Base-by-base conservation (phyloP, 2,329 filamentous ascomycete genomes). In the Triangularia setosa region DNA sequence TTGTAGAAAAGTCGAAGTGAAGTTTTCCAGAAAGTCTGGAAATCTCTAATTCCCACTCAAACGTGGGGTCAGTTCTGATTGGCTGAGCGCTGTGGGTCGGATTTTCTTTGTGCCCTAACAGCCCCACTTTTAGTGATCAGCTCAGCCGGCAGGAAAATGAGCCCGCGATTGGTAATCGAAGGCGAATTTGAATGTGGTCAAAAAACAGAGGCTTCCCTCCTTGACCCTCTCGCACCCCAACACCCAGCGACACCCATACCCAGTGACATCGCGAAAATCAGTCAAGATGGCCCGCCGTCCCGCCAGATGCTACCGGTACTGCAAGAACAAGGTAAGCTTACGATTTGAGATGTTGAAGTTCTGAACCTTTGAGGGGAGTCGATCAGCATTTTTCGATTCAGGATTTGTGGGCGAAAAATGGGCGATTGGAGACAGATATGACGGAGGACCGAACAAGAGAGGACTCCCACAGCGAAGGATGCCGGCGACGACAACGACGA, bases 241-340 rank as follows among this genome's bases (percentile, higher is more conserved):
- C 71, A 77, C 75, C 75, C 73, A 73, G 61, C 69, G 69, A 73
- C 71, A 69, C 67, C 52, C 69, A 71, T 67, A 68, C 72, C 77
- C 80, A 77, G 81, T 79, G 79, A 80, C 78, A 75, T 77, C 77
- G 73, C 68, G 73, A 73, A 83, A 87, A 83, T 84, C 85, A 83
- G 87, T 89, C 90, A 93, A 90, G 87, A 99, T 99, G 95, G 95
- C 95, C 80, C 93, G 95, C 84, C 93, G 95, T 91, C 95, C 95
- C 80, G 95, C 95, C 79, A 91, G 95, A 87, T 99, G 95, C 87
- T 99, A 97, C 89, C 90, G 95, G 80, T 99, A 99, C 91, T 99
- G 95, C 93, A 99, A 99, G 92, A 99, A 98, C 90, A 97, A 97
- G 93, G 93, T 96, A 80, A 84, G 90, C 58, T 60, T 55, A 23